Evolutionary conservation across 768 basidiomycete genomes (phyloP).

Genomic region (Boletus vermiculosoides): DNA sequence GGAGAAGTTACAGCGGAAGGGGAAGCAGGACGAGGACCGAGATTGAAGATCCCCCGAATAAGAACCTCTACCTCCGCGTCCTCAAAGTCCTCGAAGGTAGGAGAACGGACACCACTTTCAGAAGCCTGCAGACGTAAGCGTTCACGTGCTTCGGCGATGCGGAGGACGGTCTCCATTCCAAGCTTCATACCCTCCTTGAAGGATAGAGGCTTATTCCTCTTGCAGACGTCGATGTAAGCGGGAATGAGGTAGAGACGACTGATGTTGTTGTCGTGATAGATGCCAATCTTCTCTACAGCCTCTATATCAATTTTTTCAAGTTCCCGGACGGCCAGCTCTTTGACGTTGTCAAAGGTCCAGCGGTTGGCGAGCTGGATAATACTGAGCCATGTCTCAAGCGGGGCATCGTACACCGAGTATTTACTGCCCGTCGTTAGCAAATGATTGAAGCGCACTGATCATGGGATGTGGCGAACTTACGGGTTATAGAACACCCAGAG

Average conservation of each 20-base stretch:
- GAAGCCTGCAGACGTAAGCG: constrained; percentile 36
- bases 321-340: constrained; percentile 38
- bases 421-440: constrained; percentile 22
- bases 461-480: constrained; percentile 36
- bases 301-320: constrained; percentile 38
- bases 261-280: constrained; percentile 39
- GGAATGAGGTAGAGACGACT: constrained; percentile 36
- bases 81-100: constrained; percentile 35
- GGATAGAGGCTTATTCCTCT: constrained; percentile 35
- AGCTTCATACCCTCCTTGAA: constrained; percentile 43
- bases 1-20: constrained; percentile 11
- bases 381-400: constrained; percentile 40
- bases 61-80: constrained; percentile 27
- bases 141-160: constrained; percentile 41
- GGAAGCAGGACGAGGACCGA: constrained; percentile 29
- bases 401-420: constrained; percentile 40
- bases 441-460: not conserved
- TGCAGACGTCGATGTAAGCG: constrained; percentile 36
- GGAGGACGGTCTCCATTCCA: constrained; percentile 39
- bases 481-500: constrained; percentile 65
- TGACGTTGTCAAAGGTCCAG: constrained; percentile 43
- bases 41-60: constrained; percentile 29
- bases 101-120: constrained; percentile 31
- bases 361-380: constrained; percentile 40
- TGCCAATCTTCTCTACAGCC: constrained; percentile 37